Conservation (phyloP, 2,329 filamentous ascomycete genomes). For the Aspergillus latus region DNA sequence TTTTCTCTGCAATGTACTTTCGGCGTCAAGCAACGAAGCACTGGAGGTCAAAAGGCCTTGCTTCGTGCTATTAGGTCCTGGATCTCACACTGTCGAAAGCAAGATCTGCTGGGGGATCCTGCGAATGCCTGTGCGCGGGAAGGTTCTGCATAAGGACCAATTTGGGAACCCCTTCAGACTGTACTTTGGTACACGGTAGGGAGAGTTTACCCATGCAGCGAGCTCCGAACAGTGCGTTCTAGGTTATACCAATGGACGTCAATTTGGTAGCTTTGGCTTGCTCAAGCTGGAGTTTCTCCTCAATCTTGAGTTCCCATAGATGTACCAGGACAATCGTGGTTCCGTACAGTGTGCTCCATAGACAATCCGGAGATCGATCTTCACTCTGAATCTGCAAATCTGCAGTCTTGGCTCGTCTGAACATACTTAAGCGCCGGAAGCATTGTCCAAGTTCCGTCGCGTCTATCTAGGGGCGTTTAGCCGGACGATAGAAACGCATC, state of each 20-base stretch:
- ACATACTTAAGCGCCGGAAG: constrained; percentile 18
- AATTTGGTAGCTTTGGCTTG: not conserved
- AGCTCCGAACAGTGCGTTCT: constrained; percentile 2
- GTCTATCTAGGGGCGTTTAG: constrained; percentile 18
- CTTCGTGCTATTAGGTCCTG: constrained; percentile 31
- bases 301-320: not conserved
- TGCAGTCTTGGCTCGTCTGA: constrained; percentile 6
- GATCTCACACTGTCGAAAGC: constrained; percentile 19
- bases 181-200: constrained; percentile 19
- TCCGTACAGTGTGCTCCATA: not conserved
- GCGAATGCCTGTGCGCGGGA: constrained; percentile 22
- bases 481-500: constrained; percentile 18
- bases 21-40: not conserved
- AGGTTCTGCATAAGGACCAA: constrained; percentile 21
- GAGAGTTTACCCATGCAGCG: constrained; percentile 2
- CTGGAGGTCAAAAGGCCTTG: constrained; percentile 28
- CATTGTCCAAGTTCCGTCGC: constrained; percentile 17
- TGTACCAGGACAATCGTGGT: not conserved
- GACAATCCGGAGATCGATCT: not conserved
- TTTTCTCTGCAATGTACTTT: constrained; percentile 18
- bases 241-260: not conserved
- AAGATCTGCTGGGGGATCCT: constrained; percentile 21
- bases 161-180: constrained; percentile 11
- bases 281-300: constrained; percentile 3
- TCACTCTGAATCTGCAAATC: constrained; percentile 1